Base-by-base conservation (phyloP, 176 grass and related monocot genomes). In the Ensete glaucum region DNA sequence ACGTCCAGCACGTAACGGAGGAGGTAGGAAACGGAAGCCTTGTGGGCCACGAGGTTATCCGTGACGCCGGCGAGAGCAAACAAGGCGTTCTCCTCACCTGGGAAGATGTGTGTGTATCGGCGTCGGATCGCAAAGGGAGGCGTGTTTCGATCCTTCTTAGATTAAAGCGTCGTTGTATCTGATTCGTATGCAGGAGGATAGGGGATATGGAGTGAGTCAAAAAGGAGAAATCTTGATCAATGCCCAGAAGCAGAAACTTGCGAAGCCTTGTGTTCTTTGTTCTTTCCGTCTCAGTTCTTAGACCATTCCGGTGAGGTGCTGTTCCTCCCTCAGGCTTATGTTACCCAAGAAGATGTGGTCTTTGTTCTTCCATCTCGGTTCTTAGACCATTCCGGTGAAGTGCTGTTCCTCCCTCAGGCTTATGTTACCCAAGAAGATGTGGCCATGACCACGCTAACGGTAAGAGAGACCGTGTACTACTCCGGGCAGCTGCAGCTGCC, bases 401-500 rank as follows among this genome's bases (percentile, higher is more conserved):
- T 43, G 34, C 34, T 43, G 34, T 54, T 20, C 8, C 54, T 53
- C 29, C 3, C 49, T 29, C 66, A 92, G 89, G 94, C 94, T 29
- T 93, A 97, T 77, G 94, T 97, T 20, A 97, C 85, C 8, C 94
- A 90, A 89, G 94, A 97, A 20, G 90, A 97, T 27, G 88, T 97
- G 55, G 77, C 93, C 74, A 88, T 93, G 90, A 93, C 84, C 20
- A 97, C 90, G 24, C 84, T 93, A 57, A 96, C 93, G 63, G 93
- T 92, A 55, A 59, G 89, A 2, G 90, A 97, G 76, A 86, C 79
- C 3, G 88, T 93, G 72, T 79, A 60, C 58, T 91, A 98, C 94
- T 93, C 94, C 14, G 88, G 86, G 14, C 63, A 76, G 65, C 88
- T 98, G 11, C 94, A 98, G 86, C 80, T 98, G 15, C 90, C 88